Base-by-base conservation (phyloP, 192 early-diverging fungal genomes). In the Jimgerdemannia lactiflua region DNA sequence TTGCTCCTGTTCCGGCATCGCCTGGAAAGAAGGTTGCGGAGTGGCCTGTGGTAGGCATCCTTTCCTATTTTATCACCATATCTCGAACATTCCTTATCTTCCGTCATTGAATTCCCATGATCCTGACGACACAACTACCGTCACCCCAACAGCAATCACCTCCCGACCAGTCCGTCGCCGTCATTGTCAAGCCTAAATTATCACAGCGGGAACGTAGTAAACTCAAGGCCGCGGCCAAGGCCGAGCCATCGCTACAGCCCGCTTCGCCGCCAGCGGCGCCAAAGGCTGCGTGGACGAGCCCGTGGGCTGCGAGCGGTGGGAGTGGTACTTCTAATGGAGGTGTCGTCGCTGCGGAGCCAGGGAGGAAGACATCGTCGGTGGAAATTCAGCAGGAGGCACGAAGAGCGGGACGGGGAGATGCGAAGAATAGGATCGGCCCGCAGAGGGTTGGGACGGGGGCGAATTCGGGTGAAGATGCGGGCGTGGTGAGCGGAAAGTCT, bases 181-280 rank as follows among this genome's bases (percentile, higher is more conserved):
- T 10, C 54, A 44, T 42, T 14, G 19, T 18, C 41, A 69, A 14
- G 7, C 70, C 69, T 44, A 82, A 79, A 63, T 20, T 82, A 70
- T 82, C 81, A 9, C 81, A 82, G 59, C 79, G 79, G 43, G 81
- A 82, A 73, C 71, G 81, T 11, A 29, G 76, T 8, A 78, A 78
- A 41, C 43, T 78, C 42, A 74, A 78, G 49, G 49, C 49, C 49
- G 49, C 49, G 8, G 49, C 49, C 49, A 59, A 59, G 49, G 49
- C 49, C 49, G 29, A 29, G 29, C 29, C 29, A 29, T 29, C 29
- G 39, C 76, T 78, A 20, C 76, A 82, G 43, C 42, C 72, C n/a
- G 43, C 42, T 4, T 20, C 67, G 67, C 67, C 67, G 8, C 19
- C 67, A 79, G 71, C 71, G 67, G 42, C 77, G 39, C 42, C 43